Conservation (phyloP, 2,329 filamentous ascomycete genomes). For the Aspergillus ruber region DNA sequence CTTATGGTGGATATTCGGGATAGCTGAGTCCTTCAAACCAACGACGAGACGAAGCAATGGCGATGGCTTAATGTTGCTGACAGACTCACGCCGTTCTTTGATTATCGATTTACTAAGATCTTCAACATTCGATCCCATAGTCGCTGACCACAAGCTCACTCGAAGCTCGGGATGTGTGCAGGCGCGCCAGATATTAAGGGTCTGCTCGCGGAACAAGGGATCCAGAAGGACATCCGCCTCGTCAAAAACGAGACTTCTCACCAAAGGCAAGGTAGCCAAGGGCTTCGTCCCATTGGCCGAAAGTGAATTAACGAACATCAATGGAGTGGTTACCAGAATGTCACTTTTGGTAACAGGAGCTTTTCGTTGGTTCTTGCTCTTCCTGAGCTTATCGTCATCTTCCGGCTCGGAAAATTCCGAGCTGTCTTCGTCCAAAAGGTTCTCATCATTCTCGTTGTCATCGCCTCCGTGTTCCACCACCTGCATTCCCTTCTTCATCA, state of each 20-base stretch:
- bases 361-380: conserved; percentile 24
- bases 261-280: conserved; percentile 53
- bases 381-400: conserved; percentile 21
- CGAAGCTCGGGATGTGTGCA: conserved; percentile 65
- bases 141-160: conserved; percentile 88
- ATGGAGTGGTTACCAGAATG: conserved; percentile 73
- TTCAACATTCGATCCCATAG: conserved; percentile 92
- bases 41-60: conserved; percentile 78
- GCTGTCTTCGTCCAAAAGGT: conserved; percentile 34
- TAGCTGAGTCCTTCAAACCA: conserved; percentile 91
- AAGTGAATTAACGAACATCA: conserved; percentile 70
- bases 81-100: conserved; percentile 41
- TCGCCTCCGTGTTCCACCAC: conserved; percentile 47
- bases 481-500: conserved; percentile 80
- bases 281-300: conserved; percentile 41
- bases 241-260: conserved; percentile 73
- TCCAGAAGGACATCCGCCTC: conserved; percentile 95
- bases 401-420: conserved; percentile 35
- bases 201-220: conserved; percentile 83
- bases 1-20: conserved; percentile 85
- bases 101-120: conserved; percentile 66
- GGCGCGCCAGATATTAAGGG: conserved; percentile 72
- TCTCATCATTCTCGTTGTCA: conserved; percentile 32
- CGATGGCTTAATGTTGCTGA: conserved; percentile 16
- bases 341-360: conserved; percentile 63